Evolutionary conservation across 257 asterid genomes (phyloP), one percentile per base, ranked within the genome.

Genomic region (Salvia hispanica): DNA sequence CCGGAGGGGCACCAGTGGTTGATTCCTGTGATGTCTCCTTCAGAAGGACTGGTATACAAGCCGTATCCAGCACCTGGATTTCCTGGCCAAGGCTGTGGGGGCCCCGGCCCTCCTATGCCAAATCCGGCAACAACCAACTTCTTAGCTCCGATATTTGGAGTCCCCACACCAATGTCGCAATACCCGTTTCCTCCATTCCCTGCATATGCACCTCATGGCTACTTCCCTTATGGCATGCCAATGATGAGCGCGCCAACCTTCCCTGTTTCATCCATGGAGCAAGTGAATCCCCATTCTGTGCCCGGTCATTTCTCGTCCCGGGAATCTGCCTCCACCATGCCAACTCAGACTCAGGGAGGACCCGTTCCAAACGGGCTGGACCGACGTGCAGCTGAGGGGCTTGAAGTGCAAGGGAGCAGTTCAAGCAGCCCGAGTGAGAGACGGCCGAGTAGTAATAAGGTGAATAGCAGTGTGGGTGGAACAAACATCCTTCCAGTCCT

Each of bases 21-120:
- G 81, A 67, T 93, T 14, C 97, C 99, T 0, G 88, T 93, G 64
- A 86, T 93, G 92, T 85, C 99, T 58, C 96, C 96, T 53, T 85
- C 94, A 0, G 99, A 88, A 77, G 99, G 97, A 58, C 81, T 93
- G 2, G 86, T 93, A 7, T 93, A 90, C 75, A 93, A 93, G 72
- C 99, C 96, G 0, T 88, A 78, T 60, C 95, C 86, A 0, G 91
- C 84, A 9, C 86, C 89, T 0, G 86, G 83, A 48, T 81, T 54
- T 14, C 56, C 59, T 58, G 72, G 82, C 62, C 82, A 81, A 6
- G 66, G 72, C 42, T 70, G 67, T 34, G 83, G 81, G 75, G 77
- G 77, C 45, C 72, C 56, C 47, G 87, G 80, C 10, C 77, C 83
- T 2, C 80, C 83, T 2, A 76, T 71, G 6, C 40, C 84, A 12